These are phyloP conservation scores for Actinomortierella ambigua DNA, from an alignment of 371 early-diverging fungal species.

Conservation along the genomic window DNA sequence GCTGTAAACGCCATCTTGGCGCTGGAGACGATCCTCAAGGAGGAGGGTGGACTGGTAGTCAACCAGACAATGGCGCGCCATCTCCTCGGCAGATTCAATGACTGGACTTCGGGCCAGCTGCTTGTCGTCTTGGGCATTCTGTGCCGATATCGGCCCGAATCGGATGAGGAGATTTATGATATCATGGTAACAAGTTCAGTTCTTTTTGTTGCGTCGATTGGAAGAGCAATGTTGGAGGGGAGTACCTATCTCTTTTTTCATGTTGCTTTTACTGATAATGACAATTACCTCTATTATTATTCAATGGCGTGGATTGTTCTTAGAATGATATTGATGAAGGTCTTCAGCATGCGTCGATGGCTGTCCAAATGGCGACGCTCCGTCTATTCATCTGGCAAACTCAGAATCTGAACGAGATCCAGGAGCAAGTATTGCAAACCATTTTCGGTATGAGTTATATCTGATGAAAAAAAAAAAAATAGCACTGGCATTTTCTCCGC, in stretches of 20 bases:
- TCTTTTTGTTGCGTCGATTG: too few species aligned
- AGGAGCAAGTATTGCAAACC: constrained; percentile 32
- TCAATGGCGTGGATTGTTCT: too few species aligned
- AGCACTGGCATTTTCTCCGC: too few species aligned
- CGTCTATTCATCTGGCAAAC: constrained; percentile 35
- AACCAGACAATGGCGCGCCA: constrained; percentile 17
- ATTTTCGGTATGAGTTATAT: constrained; percentile 30
- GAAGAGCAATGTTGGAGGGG: too few species aligned
- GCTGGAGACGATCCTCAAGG: constrained; percentile 25
- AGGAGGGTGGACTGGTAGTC: constrained; percentile 35
- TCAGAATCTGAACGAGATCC: constrained; percentile 32
- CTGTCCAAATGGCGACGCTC: constrained; percentile 39
- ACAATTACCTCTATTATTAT: too few species aligned
- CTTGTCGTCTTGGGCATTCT: constrained; percentile 26
- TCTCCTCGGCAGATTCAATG: constrained; percentile 22
- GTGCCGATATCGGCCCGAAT: constrained; percentile 26
- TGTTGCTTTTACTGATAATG: too few species aligned
- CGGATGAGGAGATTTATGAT: constrained; percentile 33
- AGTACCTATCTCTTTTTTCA: too few species aligned
- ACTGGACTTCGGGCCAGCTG: constrained; percentile 25
- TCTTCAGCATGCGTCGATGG: constrained; percentile 20
- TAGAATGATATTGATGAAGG: constrained; percentile 41
- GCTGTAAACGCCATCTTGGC: constrained; percentile 21
- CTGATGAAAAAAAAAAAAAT: too few species aligned
- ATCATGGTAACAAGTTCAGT: constrained; percentile 32